A percentile compares a stretch with the other conserved stretches of the same genome.
Evolutionary conservation across 352 stramenopile species (phyloP).

Genomic region (Phytophthora multivora): DNA sequence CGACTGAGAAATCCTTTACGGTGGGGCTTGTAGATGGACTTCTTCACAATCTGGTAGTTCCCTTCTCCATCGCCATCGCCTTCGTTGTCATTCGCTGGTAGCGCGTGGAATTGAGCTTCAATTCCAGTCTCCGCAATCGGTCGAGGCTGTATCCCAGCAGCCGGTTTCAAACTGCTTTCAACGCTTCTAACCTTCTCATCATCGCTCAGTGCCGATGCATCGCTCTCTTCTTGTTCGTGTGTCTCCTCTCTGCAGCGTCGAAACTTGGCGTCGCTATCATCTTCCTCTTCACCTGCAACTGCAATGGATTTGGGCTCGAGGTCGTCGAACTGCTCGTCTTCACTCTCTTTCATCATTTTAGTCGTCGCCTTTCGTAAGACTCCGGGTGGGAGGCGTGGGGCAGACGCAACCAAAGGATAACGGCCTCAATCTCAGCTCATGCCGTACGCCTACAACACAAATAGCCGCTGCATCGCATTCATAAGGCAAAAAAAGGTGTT

Average conservation of each 20-base stretch:
- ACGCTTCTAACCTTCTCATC: neutral
- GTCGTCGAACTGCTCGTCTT: constrained; percentile 10
- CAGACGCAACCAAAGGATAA: constrained; percentile 5
- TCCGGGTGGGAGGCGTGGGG: too few relatives aligned
- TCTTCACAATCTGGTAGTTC: constrained; percentile 56
- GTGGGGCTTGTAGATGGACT: constrained; percentile 72
- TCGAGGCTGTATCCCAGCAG: neutral
- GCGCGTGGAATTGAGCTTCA: constrained; percentile 31
- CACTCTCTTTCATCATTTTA: constrained; percentile 27
- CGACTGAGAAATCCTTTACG: constrained; percentile 39
- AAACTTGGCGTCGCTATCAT: constrained; percentile 24
- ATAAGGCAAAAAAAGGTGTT: too few relatives aligned
- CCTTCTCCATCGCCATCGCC: constrained; percentile 21
- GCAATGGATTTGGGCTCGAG: neutral
- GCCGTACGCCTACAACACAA: constrained; percentile 7
- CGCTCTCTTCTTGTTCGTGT: constrained; percentile 4
- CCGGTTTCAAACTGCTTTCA: neutral
- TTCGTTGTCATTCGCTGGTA: constrained; percentile 20
- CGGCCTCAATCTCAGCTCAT: constrained; percentile 4
- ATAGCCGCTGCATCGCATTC: too few relatives aligned
- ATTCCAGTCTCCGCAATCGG: neutral
- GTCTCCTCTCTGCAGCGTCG: neutral
- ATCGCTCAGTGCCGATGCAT: neutral
- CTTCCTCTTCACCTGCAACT: constrained; percentile 6
- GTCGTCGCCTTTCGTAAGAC: neutral